Conservation (phyloP, 805 yeast species). For the Ogataea ramenticola region DNA sequence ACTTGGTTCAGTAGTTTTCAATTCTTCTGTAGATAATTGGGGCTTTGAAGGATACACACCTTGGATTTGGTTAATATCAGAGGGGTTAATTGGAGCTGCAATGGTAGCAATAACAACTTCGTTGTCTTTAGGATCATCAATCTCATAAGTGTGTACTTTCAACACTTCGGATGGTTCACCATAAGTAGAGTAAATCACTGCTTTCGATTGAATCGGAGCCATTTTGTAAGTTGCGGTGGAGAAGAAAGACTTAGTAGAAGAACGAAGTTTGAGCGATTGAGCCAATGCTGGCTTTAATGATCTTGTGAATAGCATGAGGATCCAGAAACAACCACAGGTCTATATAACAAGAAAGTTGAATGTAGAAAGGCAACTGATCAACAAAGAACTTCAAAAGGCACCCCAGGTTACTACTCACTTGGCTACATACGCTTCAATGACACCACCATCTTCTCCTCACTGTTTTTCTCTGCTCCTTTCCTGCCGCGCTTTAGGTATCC, state of each 20-base stretch:
- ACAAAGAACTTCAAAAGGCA: too few species aligned
- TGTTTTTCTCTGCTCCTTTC: too few species aligned
- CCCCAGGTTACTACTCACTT: too few species aligned
- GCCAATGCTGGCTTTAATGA: too few species aligned
- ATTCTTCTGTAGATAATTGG: slow-evolving; percentile 41
- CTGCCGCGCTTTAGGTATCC: too few species aligned
- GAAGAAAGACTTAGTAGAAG: not conserved
- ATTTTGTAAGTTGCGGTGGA: slow-evolving; percentile 3
- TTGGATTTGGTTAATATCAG: slow-evolving; percentile 78
- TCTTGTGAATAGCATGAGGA: too few species aligned
- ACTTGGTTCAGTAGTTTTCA: slow-evolving; percentile 54
- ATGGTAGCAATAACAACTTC: slow-evolving; percentile 59
- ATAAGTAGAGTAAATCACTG: slow-evolving; percentile 59
- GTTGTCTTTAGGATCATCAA: slow-evolving; percentile 25
- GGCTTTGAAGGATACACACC: slow-evolving; percentile 85
- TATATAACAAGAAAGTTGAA: too few species aligned
- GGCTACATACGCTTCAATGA: too few species aligned
- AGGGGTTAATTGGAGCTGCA: slow-evolving; percentile 86
- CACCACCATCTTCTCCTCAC: too few species aligned
- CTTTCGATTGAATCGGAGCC: slow-evolving; percentile 35
- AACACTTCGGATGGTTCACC: slow-evolving; percentile 60
- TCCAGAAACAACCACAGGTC: too few species aligned
- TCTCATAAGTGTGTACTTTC: slow-evolving; percentile 37
- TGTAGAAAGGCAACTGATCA: too few species aligned
- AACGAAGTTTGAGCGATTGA: too few species aligned